Evolutionary conservation across 2,329 filamentous ascomycete genomes (phyloP), one percentile per base, ranked within the genome.

Genomic region (Elsinoe arachidis): DNA sequence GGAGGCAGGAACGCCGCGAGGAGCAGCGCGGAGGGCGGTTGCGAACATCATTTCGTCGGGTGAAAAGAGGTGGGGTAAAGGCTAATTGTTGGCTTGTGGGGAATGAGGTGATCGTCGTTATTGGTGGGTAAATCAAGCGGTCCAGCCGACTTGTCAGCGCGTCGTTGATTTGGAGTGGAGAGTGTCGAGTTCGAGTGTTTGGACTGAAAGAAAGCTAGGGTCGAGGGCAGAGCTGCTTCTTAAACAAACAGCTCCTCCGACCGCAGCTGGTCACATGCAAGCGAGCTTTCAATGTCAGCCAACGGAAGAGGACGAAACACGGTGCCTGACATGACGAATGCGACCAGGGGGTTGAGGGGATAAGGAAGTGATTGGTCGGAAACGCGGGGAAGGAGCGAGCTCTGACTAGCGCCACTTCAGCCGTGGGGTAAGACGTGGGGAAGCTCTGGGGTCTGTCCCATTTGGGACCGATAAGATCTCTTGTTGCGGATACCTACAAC

Each of bases 41-140:
- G 54, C 54, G 54, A 56, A 56, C 54, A 56, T 56, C 23, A 56
- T 56, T 34, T 51, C 46, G n/a, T 14, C 23, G n/a, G 17, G 46
- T 17, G 46, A 26, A 35, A 35, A 21, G 34, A 19, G 14, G 26
- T 30, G 26, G 26, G 26, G 26, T 30, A 30, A 30, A 26, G 46
- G 46, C 14, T n/a, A n/a, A 39, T 33, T 35, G 49, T 26, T 12
- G 19, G 34, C 15, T 53, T 53, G 33, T 15, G 49, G 49, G 35
- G 33, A 37, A 21, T 53, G 17, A 39, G 30, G n/a, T 23, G 33
- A 35, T 33, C 19, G 26, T 37, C 26, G 33, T 38, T 33, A 38
- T 23, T 15, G 26, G 34, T 23, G 33, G 12, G 49, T 38, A 23
- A 19, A 21, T 33, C 33, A 53, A 35, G 26, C 49, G 49, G 33